These are phyloP conservation scores for Byssothecium circinans DNA, from an alignment of 2,329 filamentous ascomycete species.

Conservation along the genomic window DNA sequence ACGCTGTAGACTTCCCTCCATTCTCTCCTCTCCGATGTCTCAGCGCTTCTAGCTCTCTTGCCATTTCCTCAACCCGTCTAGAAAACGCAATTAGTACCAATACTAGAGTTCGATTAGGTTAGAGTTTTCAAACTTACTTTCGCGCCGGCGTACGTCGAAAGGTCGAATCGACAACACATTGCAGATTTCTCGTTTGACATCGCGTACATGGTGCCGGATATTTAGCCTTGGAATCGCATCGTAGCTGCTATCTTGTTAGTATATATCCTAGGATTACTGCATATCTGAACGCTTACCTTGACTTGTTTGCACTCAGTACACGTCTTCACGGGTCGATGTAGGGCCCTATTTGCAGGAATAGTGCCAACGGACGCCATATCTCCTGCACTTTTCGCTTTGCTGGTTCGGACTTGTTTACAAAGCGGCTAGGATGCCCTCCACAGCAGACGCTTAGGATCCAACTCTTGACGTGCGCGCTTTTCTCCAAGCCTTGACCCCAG, in stretches of 20 bases:
- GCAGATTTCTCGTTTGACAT: conserved; percentile 19
- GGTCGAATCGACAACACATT: conserved; percentile 25
- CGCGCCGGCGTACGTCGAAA: conserved; percentile 28
- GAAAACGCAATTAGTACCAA: not conserved
- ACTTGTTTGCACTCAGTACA: conserved; percentile 31
- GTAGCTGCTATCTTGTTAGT: conserved; percentile 15
- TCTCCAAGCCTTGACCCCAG: no score
- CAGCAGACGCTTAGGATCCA: no score
- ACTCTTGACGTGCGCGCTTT: no score
- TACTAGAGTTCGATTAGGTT: not conserved
- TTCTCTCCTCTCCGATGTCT: conserved; percentile 15
- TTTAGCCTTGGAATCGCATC: conserved; percentile 22
- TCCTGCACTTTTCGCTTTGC: no score
- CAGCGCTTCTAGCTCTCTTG: conserved; percentile 20
- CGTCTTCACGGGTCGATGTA: conserved; percentile 22
- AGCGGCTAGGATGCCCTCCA: no score
- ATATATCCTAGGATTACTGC: not conserved
- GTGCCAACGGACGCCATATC: not conserved
- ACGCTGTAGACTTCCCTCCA: conserved; percentile 11
- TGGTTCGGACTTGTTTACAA: no score
- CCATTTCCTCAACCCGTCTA: conserved; percentile 31
- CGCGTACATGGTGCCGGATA: conserved; percentile 25
- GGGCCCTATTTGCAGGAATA: conserved; percentile 6
- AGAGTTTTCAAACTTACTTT: conserved; percentile 16
- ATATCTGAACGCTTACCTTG: conserved; percentile 14